Evolutionary conservation across 2,329 filamentous ascomycete species (phyloP), one percentile per base, ranked within the genome.

Genomic region (Alternaria metachromatica): DNA sequence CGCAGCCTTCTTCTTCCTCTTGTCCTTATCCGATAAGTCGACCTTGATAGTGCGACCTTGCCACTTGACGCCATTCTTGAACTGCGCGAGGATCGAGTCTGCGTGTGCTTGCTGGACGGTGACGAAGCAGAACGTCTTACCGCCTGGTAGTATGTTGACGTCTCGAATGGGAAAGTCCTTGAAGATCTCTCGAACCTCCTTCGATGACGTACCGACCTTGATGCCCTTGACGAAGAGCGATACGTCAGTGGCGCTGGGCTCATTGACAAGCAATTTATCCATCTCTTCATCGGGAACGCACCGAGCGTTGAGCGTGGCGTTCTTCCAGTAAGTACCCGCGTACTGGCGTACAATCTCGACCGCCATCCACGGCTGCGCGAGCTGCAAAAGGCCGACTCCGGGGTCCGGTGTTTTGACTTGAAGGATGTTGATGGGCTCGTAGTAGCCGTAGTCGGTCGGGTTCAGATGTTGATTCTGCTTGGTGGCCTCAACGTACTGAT

Each of bases 311-410:
- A 55, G 12, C 0, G 41, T 55, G 1, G n/a, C 41, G 3, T 23
- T 45, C 41, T 45, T 45, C 53, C 53, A 55, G n/a, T 55, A 55
- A 2, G 37, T 55, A n/a, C 53, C 12, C 23, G 8, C 41, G 12
- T 21, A 25, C 5, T 11, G 12, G 2, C 0, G 18, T 20, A 55
- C 18, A 1, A 55, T 6, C 1, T 2, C 8, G n/a, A 26, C 11
- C 6, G 33, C 51, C 51, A 44, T 55, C n/a, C 18, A 6, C 0
- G 21, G 51, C 15, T n/a, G 9, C 1, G 33, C 21, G 13, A 55
- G 33, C 15, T 26, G 51, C 23, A 43, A n/a, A 18, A 55, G 51
- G 3, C 30, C 51, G 7, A 45, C 20, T 28, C 53, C 53, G 5
- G 28, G 28, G n/a, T 23, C 0, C 2, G 13, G 3, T 0, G 15